Evolutionary conservation across 2,329 filamentous ascomycete species (phyloP), one percentile per base, ranked within the genome.

Genomic region (Didymella lethalis): DNA sequence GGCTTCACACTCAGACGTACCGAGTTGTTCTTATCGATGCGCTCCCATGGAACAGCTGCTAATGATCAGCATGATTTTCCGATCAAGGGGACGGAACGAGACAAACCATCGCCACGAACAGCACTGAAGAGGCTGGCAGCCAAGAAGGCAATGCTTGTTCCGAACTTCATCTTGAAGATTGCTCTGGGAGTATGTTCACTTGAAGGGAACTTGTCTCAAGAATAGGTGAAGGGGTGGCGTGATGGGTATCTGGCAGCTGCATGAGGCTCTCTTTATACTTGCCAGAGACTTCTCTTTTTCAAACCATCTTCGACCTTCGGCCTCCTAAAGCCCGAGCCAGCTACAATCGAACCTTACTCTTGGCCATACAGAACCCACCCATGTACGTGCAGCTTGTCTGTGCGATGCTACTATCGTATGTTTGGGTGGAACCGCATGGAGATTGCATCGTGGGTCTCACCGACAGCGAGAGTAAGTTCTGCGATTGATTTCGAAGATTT

Each of bases 1-100:
- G 2, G 7, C 18, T 20, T 20, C 32, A 38, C 4, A 20, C n/a
- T 6, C 31, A n/a, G 8, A 60, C 68, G 49, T 63, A 76, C 67
- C 25, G 78, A 71, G 62, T 80, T 69, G 63, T 78, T 78, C 69
- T 78, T 78, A 68, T 78, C 72, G 52, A 80, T 70, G 43, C 77
- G 76, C 65, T 79, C 77, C 73, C 73, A 77, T 29, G 75, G 72
- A 16, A 77, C 74, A 55, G 74, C 74, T 76, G 40, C n/a, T 7
- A 2, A 1, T 23, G 52, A 64, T 76, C 57, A 74, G 65, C 41
- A n/a, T 12, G 20, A 7, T 0, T 14, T 7, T 4, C 8, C 48
- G 16, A 11, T 16, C 3, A 29, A 10, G 6, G 3, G 7, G 20
- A 25, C 10, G 18, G 23, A 45, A 47, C 14, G 34, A 2, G 2